These are phyloP conservation scores for Plasmodium vinckei DNA, from an alignment of 169 alveolate species.

Conservation along the genomic window DNA sequence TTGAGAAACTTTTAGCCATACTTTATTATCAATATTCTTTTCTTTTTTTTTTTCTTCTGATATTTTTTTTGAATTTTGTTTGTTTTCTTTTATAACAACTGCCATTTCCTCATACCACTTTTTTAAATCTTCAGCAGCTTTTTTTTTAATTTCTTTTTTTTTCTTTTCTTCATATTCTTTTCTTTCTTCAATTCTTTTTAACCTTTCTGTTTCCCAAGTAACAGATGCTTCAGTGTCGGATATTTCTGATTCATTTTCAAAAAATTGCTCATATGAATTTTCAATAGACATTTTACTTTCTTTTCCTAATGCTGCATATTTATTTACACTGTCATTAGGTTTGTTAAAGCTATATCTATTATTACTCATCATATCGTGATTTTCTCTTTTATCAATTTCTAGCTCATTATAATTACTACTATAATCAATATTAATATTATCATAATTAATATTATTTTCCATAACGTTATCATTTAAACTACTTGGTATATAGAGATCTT, in stretches of 20 bases:
- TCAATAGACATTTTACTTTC: constrained; percentile 61
- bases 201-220: constrained; percentile 56
- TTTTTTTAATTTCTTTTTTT: constrained; percentile 64
- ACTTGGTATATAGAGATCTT: constrained; percentile 20
- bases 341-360: neutral
- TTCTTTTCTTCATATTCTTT: constrained; percentile 63
- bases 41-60: constrained; percentile 69
- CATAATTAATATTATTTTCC: constrained; percentile 5
- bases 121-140: constrained; percentile 71
- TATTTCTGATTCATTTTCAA: constrained; percentile 70
- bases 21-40: constrained; percentile 53
- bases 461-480: constrained; percentile 26
- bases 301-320: constrained; percentile 10
- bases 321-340: constrained; percentile 6
- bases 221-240: constrained; percentile 58
- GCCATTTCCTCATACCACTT: constrained; percentile 76
- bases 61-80: constrained; percentile 40
- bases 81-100: constrained; percentile 48
- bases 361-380: constrained; percentile 7
- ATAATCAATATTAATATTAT: constrained; percentile 17
- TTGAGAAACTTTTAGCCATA: constrained; percentile 59
- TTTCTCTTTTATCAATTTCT: constrained; percentile 28
- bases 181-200: constrained; percentile 66
- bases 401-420: constrained; percentile 18
- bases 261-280: constrained; percentile 60